These are phyloP conservation scores for Hortaea werneckii DNA, from an alignment of 2,329 filamentous ascomycete genomes.

Conservation along the genomic window DNA sequence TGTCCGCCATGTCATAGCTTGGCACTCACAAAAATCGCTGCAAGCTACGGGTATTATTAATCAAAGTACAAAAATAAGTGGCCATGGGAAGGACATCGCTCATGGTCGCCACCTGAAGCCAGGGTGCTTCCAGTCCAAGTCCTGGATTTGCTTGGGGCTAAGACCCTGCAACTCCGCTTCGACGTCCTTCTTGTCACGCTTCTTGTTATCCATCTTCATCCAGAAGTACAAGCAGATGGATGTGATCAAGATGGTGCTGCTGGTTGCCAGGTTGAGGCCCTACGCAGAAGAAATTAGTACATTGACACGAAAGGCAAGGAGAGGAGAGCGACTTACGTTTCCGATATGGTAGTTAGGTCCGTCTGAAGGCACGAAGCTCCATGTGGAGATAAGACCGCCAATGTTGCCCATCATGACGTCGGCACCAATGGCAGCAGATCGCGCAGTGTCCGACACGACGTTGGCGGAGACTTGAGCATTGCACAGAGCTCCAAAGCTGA, in stretches of 20 bases:
- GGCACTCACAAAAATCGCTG: too few relatives aligned
- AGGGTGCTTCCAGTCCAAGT: conserved; percentile 58
- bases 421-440: conserved; percentile 55
- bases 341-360: conserved; percentile 58
- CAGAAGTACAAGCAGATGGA: conserved; percentile 44
- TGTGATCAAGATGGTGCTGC: conserved; percentile 45
- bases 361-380: conserved; percentile 44
- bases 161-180: conserved; percentile 48
- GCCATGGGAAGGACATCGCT: background rate
- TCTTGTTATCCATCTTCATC: conserved; percentile 54
- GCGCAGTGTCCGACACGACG: conserved; percentile 60
- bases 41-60: too few relatives aligned
- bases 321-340: conserved; percentile 33
- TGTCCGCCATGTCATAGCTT: too few relatives aligned
- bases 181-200: conserved; percentile 43
- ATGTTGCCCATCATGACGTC: conserved; percentile 65
- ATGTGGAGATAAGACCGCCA: conserved; percentile 38
- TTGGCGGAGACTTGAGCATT: conserved; percentile 61
- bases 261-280: conserved; percentile 56
- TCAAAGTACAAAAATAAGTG: too few relatives aligned
- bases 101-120: conserved; percentile 50
- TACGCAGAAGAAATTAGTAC: background rate
- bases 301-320: background rate
- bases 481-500: conserved; percentile 52
- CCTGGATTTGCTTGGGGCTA: conserved; percentile 43